A percentile compares a stretch with the other conserved stretches of the same genome.
Evolutionary conservation across 2,329 filamentous ascomycete species (phyloP).

Genomic region (Paracorniculantispora psalliotae): DNA sequence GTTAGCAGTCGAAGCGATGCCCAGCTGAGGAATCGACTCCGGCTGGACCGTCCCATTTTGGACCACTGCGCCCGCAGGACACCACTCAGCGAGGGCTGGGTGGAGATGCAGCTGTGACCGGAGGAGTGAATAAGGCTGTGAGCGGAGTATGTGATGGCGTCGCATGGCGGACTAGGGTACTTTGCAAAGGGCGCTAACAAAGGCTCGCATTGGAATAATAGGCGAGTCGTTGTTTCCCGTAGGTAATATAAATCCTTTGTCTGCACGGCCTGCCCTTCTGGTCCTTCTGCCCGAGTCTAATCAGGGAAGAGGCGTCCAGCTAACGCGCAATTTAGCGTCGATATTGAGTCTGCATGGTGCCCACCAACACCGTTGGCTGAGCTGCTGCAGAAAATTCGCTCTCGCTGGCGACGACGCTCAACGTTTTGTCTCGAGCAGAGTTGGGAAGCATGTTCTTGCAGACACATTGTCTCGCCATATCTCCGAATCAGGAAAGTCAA

Average conservation of each 20-base stretch:
- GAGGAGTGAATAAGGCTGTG: constrained; percentile 3
- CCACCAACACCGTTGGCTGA: not conserved
- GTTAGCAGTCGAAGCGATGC: not conserved
- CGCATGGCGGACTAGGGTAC: not conserved
- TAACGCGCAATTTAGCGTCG: not conserved
- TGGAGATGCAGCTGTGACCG: not conserved
- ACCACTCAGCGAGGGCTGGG: not conserved
- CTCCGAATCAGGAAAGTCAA: not conserved
- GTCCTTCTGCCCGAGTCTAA: too few species aligned
- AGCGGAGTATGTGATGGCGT: not conserved
- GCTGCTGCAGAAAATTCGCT: not conserved
- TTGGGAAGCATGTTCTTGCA: too few species aligned
- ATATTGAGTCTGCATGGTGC: not conserved
- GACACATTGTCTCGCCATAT: not conserved
- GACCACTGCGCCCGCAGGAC: not conserved
- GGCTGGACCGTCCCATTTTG: not conserved
- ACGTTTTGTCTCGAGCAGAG: too few species aligned
- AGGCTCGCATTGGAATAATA: not conserved
- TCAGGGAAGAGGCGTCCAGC: not conserved
- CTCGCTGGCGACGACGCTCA: too few species aligned
- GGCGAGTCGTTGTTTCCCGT: not conserved
- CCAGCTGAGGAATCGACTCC: not conserved
- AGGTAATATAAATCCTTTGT: not conserved
- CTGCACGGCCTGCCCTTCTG: not conserved
- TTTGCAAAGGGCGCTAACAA: not conserved